Conservation (phyloP, 2,329 filamentous ascomycete species). For the Immersiporthe knoxdaviesiana region DNA sequence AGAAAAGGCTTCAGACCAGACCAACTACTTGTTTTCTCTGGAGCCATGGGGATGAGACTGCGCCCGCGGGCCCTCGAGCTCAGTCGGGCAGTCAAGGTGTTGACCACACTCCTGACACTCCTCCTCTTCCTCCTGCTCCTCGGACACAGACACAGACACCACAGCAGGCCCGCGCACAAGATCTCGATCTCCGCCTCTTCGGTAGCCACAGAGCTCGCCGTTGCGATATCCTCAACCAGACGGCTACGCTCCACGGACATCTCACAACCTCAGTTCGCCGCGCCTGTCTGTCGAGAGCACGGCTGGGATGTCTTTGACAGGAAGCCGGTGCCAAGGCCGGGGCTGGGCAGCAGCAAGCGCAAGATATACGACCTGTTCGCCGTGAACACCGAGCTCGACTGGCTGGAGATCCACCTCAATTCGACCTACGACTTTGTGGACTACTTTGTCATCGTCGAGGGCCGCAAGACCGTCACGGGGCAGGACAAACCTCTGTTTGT, state of each 20-base stretch:
- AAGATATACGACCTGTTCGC: conserved; percentile 66
- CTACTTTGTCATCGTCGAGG: conserved; percentile 68
- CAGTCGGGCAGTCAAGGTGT: not conserved
- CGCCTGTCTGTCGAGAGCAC: conserved; percentile 41
- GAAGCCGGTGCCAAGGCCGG: conserved; percentile 12
- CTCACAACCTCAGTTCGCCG: conserved; percentile 15
- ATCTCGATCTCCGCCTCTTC: not conserved
- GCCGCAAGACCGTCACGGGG: conserved; percentile 60
- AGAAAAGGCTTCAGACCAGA: not conserved
- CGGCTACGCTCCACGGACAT: conserved; percentile 2
- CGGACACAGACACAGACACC: conserved; percentile 4
- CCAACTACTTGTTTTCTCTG: too few species aligned
- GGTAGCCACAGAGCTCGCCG: conserved; percentile 6
- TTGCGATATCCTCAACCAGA: conserved; percentile 4
- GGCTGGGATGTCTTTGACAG: conserved; percentile 43
- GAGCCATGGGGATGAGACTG: not conserved
- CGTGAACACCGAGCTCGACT: conserved; percentile 66
- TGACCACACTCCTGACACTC: not conserved
- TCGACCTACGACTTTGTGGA: conserved; percentile 62
- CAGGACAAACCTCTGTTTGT: conserved; percentile 58
- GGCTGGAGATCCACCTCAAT: conserved; percentile 66
- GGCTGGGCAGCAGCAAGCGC: conserved; percentile 36
- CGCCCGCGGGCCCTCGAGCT: not conserved
- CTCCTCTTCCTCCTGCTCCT: not conserved
- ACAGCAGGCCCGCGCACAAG: not conserved